These are phyloP conservation scores for Agapanthus africanus DNA, from an alignment of 106 monocot species.

Conservation along the genomic window DNA sequence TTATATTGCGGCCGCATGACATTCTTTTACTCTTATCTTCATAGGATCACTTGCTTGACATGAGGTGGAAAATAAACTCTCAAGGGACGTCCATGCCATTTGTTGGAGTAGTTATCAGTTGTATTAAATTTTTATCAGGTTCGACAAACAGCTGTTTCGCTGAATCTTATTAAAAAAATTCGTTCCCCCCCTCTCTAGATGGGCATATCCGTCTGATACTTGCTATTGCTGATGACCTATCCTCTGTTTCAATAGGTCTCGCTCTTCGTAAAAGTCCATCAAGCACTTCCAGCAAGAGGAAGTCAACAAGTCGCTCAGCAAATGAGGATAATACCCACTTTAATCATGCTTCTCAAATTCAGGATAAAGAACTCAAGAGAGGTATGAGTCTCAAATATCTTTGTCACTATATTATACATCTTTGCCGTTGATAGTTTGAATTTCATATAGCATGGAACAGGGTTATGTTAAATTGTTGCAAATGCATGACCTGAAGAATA, in stretches of 20 bases:
- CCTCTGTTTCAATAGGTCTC: slow-evolving; percentile 29
- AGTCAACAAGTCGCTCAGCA: slow-evolving; percentile 15
- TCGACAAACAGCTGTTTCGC: not conserved
- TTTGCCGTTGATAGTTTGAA: not conserved
- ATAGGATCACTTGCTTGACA: slow-evolving; percentile 71
- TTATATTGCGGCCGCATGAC: not conserved
- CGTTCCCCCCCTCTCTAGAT: not conserved
- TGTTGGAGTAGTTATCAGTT: slow-evolving; percentile 63
- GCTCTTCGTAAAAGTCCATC: slow-evolving; percentile 41
- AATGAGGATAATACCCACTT: not conserved
- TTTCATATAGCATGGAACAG: not conserved
- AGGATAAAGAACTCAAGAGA: slow-evolving; percentile 22
- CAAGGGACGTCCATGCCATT: slow-evolving; percentile 38
- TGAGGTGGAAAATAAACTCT: slow-evolving; percentile 39
- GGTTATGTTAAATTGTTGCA: not conserved
- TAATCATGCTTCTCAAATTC: slow-evolving; percentile 18
- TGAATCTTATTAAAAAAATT: not conserved
- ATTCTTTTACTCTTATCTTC: not conserved
- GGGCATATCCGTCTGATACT: not conserved
- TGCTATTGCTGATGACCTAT: not conserved
- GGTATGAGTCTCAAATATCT: slow-evolving; percentile 38
- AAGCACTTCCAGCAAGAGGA: slow-evolving; percentile 8
- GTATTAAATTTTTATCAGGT: slow-evolving; percentile 88
- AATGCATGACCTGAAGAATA: not conserved
- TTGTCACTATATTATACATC: not conserved